Base-by-base conservation (phyloP, 805 yeast species). In the Metschnikowia colocasiae region DNA sequence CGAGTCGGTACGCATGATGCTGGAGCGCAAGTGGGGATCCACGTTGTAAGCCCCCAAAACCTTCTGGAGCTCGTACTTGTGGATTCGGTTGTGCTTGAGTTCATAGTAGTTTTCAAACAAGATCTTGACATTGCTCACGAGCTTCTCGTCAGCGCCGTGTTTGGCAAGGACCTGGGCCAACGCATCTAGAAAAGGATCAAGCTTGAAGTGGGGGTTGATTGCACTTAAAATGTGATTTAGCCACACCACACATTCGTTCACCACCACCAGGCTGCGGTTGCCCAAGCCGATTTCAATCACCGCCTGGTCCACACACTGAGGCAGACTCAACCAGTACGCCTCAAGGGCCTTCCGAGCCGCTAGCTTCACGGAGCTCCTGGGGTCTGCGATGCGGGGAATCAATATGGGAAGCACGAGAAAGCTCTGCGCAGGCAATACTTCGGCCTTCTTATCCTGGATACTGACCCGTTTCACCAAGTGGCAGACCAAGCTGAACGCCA, bases 381-480 rank as follows among this genome's bases (percentile, higher is more conserved):
- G 53, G 49, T 76, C 81, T 5, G 71, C 70, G 29, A 82, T 59
- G 31, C 74, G 64, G 40, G 69, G 69, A 10, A 81, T 60, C n/a
- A 82, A 54, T 6, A 78, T 69, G 1, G 86, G 86, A 4, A 82
- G 59, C 2, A 79, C 74, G 20, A 69, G 60, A 45, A 65, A 68
- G 33, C 76, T 68, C 32, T 75, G 75, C 1, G 63, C 59, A 49
- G 65, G 65, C 36, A 81, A 63, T 0, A 75, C 67, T 12, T 45
- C 22, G 2, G 69, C 70, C 8, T 61, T 57, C 1, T 70, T 62
- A 53, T 80, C 83, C 61, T 81, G 86, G 62, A 79, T 76, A 40
- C 80, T 74, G 5, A 81, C 77, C 18, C 86, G 63, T 48, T 80
- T 81, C 26, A 81, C 74, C 44, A 81, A 60, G 55, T 81, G 84